A percentile compares a stretch with the other conserved stretches of the same genome.
Evolutionary conservation across 106 monocot species (phyloP).

Genomic region (Dendrobium catenatum): DNA sequence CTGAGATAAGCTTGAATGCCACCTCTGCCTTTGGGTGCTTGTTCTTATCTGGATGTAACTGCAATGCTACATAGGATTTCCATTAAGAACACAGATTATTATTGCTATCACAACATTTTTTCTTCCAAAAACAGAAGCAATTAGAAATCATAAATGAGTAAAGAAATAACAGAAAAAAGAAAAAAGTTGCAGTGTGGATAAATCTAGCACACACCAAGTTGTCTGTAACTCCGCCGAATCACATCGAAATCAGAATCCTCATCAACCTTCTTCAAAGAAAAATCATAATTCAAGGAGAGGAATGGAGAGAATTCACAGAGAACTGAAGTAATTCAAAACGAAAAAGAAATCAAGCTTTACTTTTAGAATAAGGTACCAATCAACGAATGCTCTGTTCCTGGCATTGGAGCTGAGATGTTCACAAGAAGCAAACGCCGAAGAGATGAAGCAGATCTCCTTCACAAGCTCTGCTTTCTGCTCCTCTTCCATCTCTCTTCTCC

Average conservation of each 20-base stretch:
- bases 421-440: slow-evolving; percentile 40
- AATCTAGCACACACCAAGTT: slow-evolving; percentile 8
- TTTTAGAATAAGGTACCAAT: slow-evolving; percentile 74
- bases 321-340: background rate
- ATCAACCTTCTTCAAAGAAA: slow-evolving; percentile 8
- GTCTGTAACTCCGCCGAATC: slow-evolving; percentile 8
- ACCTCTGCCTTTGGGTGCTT: slow-evolving; percentile 66
- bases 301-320: background rate
- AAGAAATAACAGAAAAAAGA: background rate
- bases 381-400: slow-evolving; percentile 34
- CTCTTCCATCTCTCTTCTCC: background rate
- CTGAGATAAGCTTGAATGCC: slow-evolving; percentile 80
- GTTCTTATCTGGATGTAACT: slow-evolving; percentile 92
- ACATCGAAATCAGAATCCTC: slow-evolving; percentile 13
- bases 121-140: background rate
- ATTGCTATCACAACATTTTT: background rate
- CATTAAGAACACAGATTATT: background rate
- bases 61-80: slow-evolving; percentile 38
- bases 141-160: background rate
- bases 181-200: background rate
- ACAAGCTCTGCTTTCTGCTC: slow-evolving; percentile 32
- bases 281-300: background rate
- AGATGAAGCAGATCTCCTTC: slow-evolving; percentile 34
- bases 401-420: slow-evolving; percentile 21
- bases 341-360: slow-evolving; percentile 16